Evolutionary conservation across 345 rosid genomes (phyloP), one percentile per base, ranked within the genome.

Genomic region (Reutealis trisperma): DNA sequence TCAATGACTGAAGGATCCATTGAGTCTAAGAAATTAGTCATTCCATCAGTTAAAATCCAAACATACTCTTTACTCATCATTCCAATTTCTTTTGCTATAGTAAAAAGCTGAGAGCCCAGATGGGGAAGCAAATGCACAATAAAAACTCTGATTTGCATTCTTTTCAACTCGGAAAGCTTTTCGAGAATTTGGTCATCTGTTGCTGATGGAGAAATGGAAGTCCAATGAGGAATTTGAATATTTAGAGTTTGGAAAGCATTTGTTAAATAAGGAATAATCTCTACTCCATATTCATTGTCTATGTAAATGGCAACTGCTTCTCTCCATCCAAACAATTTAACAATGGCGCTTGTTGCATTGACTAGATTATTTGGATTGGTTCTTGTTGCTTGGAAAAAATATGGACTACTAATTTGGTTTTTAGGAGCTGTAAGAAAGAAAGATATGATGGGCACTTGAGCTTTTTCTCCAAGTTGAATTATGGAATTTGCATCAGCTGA

Each of bases 21-120:
- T 5, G 27, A 63, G 16, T 2, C 14, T 34, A 63, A 63, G 2
- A 30, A 63, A 32, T 63, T 8, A 16, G 81, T 57, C 6, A 74
- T 2, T 2, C 81, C 80, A 54, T 76, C 73, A 0, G 87, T 88
- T 34, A 84, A 41, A 42, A 88, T 74, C 90, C 90, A 86, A 7
- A 67, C 83, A n/a, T 77, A 79, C 45, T 78, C 81, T 51, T 61
- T 69, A 37, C 82, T 81, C 69, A 86, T 81, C 89, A 88, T 81
- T 42, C 80, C 80, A 0, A 73, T 45, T 24, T 84, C 47, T 30
- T 30, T 47, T 0, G 83, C 87, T 16, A 27, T 49, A 10, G 32
- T 25, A 65, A 88, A 82, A 5, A 88, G 19, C 24, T 75, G 71
- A 42, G 86, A 65, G 18, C 86, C 83, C 0, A 88, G 78, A 13